phyloP scores from a whole-genome alignment of 768 basidiomycete species.

The Rubroboletus pulcherrimus region DNA sequence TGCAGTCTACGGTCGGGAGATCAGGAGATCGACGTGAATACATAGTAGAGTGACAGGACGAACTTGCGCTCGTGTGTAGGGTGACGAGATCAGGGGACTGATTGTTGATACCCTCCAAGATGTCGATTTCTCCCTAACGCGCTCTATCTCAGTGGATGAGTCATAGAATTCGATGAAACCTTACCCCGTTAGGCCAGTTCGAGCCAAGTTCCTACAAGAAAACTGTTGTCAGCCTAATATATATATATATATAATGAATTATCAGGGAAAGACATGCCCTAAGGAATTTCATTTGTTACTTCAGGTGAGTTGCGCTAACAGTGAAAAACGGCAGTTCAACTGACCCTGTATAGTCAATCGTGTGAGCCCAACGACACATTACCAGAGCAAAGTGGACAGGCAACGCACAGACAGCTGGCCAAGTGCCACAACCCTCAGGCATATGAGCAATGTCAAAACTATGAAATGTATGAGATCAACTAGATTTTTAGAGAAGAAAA shows the following conservation, averaged over 20 bases:
- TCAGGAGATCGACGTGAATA: not conserved
- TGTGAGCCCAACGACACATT: not conserved
- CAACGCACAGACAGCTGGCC: conserved; percentile 36
- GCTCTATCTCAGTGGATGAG: not conserved
- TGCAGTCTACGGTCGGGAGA: conserved; percentile 23
- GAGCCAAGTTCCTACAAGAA: conserved; percentile 24
- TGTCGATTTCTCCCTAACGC: conserved; percentile 31
- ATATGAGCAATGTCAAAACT: conserved; percentile 38
- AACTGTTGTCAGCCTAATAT: not conserved
- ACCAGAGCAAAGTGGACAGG: not conserved
- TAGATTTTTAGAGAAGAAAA: not conserved
- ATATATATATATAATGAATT: not conserved
- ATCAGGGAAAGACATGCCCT: conserved; percentile 16
- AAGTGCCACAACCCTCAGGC: conserved; percentile 39
- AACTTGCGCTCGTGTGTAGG: conserved; percentile 28
- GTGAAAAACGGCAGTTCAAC: not conserved
- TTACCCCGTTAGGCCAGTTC: conserved; percentile 24
- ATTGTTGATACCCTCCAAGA: conserved; percentile 35
- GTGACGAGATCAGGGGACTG: conserved; percentile 24
- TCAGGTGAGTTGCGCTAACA: not conserved
- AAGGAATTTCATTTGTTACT: not conserved
- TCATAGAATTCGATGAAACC: not conserved
- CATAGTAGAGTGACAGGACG: not conserved
- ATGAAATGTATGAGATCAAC: not conserved
- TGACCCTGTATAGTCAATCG: conserved; percentile 9